phyloP scores from a whole-genome alignment of 225 moss, liverwort and hornwort genomes.

The Rhytidiadelphus loreus region DNA sequence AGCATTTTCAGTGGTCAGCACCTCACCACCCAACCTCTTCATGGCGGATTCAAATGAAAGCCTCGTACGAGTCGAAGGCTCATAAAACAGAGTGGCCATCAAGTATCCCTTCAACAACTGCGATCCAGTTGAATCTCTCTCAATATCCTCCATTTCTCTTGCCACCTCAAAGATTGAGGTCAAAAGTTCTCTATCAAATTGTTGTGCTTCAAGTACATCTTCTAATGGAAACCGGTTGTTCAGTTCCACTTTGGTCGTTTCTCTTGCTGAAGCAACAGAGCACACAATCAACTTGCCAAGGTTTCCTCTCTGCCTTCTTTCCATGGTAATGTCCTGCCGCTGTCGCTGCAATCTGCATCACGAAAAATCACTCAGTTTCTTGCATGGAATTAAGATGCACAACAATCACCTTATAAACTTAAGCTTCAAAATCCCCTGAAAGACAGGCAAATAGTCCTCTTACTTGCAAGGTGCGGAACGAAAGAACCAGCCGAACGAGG shows the following conservation, averaged over 20 bases:
- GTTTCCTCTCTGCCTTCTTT: neutral
- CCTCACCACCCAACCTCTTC: slow-evolving; percentile 93
- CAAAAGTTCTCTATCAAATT: slow-evolving; percentile 67
- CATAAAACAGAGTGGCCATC: slow-evolving; percentile 96
- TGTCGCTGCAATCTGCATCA: slow-evolving; percentile 11
- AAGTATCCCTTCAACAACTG: slow-evolving; percentile 66
- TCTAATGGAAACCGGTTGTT: slow-evolving; percentile 39
- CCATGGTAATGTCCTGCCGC: slow-evolving; percentile 3
- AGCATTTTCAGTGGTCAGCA: slow-evolving; percentile 96
- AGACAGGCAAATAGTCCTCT: neutral
- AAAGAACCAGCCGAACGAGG: neutral
- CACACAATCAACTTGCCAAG: neutral
- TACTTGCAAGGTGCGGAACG: slow-evolving; percentile 7
- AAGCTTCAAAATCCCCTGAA: neutral
- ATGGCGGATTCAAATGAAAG: slow-evolving; percentile 98
- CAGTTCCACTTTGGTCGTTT: neutral
- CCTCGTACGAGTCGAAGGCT: slow-evolving; percentile 87
- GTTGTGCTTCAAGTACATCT: slow-evolving; percentile 87
- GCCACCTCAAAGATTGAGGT: slow-evolving; percentile 81
- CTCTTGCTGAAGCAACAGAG: slow-evolving; percentile 10
- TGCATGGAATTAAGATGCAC: neutral
- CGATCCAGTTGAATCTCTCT: slow-evolving; percentile 46
- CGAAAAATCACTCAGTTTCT: neutral
- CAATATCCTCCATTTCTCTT: slow-evolving; percentile 77
- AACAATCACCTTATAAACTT: neutral